Base-by-base conservation (phyloP, 805 yeast species). In the Candida nitratophila region DNA sequence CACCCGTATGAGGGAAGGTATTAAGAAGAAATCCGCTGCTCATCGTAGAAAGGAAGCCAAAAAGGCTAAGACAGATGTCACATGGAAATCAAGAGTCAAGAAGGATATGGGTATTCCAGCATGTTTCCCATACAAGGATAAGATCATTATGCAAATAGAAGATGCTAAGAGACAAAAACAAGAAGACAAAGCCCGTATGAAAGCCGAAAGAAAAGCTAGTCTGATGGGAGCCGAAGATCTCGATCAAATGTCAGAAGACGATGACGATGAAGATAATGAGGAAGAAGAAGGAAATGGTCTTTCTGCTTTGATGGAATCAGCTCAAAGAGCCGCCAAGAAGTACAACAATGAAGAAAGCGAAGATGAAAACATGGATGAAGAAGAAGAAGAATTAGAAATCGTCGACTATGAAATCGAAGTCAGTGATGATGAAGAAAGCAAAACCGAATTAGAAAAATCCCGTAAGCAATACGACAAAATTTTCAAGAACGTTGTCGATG, bases 101-200 rank as follows among this genome's bases (percentile, higher is more conserved):
- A 91, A 87, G 66, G 97, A 90, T 63, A 90, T 91, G 11, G 98
- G 98, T 51, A 91, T 93, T 54, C 99, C 99, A 45, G 71, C 95
- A 42, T 81, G 83, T 55, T 93, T 89, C 75, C 99, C 99, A 30
- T 93, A 89, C 70, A 93, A 91, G 64, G 95, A 86, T 50, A 76
- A 77, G 64, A 79, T 93, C 46, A 69, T 93, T 45, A 69, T 68
- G 49, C 87, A 85, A 54, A 79, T 86, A 48, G 93, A 86, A 64
- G 78, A 73, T 27, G 66, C 69, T 38, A 79, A 82, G 63, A 66
- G 76, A 60, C 61, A 61, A 19, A 81, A 76, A 33, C 67, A 68
- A 45, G 86, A 81, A 57, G 77, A 69, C 44, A 79, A 71, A 52
- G 75, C 69, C 44, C 61, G 66, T 46, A 65, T 68, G 51, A 81